phyloP scores from a whole-genome alignment of 1,139 yeast species.

The Lodderomyces margitis region DNA sequence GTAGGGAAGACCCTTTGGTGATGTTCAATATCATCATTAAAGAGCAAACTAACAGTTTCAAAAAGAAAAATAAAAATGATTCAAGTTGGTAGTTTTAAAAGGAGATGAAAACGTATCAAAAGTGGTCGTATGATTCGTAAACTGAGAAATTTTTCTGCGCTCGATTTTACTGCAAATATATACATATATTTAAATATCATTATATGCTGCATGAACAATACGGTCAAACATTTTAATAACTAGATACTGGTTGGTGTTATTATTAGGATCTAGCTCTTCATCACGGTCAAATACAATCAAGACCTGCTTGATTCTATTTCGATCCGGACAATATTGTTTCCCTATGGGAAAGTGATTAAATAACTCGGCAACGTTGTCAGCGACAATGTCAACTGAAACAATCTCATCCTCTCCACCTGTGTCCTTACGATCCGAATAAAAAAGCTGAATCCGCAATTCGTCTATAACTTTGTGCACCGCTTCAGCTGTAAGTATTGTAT shows the following conservation, averaged over 20 bases:
- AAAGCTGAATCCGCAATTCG: neutral
- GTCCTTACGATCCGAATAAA: neutral
- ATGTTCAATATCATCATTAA: neutral
- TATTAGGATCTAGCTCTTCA: conserved; percentile 4
- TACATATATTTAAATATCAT: conserved; percentile 20
- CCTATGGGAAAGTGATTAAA: conserved; percentile 3
- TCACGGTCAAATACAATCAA: conserved; percentile 8
- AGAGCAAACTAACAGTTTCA: no score
- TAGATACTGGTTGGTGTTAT: conserved; percentile 29
- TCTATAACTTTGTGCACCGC: neutral
- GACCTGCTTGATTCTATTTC: conserved; percentile 7
- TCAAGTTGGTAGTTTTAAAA: neutral
- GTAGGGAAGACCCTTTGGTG: neutral
- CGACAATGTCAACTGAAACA: conserved; percentile 7
- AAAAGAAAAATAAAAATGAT: no score
- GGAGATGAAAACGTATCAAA: neutral
- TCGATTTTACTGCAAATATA: conserved; percentile 1
- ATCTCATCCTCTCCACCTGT: neutral
- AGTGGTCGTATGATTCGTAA: neutral
- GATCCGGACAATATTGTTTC: neutral
- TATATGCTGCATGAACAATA: conserved; percentile 27
- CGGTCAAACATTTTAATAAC: conserved; percentile 31
- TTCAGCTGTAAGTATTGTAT: neutral
- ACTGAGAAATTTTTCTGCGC: neutral
- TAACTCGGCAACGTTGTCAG: conserved; percentile 6